Conservation (phyloP, 805 yeast genomes). For the Suhomyces sp. region DNA sequence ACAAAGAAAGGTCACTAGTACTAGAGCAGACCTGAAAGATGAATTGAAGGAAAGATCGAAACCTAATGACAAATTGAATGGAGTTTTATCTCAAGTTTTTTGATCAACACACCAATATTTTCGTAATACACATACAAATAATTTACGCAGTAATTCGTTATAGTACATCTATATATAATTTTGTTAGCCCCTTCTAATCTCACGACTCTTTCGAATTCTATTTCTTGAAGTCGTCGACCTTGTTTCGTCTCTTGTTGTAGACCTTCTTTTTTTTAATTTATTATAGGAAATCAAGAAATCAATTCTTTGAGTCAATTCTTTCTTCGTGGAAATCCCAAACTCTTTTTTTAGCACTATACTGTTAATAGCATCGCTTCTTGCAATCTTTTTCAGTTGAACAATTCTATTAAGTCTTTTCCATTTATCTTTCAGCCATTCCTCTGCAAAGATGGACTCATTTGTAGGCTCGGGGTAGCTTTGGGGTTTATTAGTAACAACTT, state of each 20-base stretch:
- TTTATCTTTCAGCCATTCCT: slow-evolving; percentile 27
- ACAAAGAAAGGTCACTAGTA: slow-evolving; percentile 67
- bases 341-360: slow-evolving; percentile 26
- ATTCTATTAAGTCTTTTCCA: slow-evolving; percentile 35
- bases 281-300: slow-evolving; percentile 21
- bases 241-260: background rate
- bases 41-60: slow-evolving; percentile 42
- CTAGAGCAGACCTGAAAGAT: slow-evolving; percentile 61
- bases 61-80: slow-evolving; percentile 40
- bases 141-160: too few species aligned
- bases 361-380: slow-evolving; percentile 26
- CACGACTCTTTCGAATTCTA: too few species aligned
- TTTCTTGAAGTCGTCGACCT: too few species aligned
- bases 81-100: slow-evolving; percentile 56
- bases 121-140: slow-evolving; percentile 1
- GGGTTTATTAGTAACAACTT: too few species aligned
- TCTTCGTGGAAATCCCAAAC: slow-evolving; percentile 25
- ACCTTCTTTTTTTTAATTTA: slow-evolving; percentile 1
- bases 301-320: slow-evolving; percentile 33
- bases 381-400: slow-evolving; percentile 26
- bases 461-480: background rate
- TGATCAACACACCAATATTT: slow-evolving; percentile 19
- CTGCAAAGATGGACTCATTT: too few species aligned
- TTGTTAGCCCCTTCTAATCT: too few species aligned
- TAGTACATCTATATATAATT: too few species aligned